phyloP scores from a whole-genome alignment of 257 asterid species.

The Lithospermum erythrorhizon region DNA sequence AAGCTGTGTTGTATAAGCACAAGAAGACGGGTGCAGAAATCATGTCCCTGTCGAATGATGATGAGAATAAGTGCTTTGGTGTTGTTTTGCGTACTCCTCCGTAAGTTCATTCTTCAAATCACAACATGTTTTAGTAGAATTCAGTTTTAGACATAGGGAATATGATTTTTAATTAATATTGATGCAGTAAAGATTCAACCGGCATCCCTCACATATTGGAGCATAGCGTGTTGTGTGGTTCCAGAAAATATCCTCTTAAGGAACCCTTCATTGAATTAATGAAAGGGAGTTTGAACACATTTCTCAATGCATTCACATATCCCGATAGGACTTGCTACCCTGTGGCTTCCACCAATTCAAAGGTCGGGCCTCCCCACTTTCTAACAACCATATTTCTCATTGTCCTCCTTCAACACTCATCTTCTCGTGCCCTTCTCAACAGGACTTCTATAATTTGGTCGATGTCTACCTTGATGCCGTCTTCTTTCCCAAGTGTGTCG shows the following conservation, averaged over 20 bases:
- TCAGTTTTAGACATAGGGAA: neutral
- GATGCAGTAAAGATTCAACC: conserved; percentile 87
- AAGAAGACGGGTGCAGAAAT: conserved; percentile 93
- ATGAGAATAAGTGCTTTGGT: conserved; percentile 94
- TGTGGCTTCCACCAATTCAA: conserved; percentile 90
- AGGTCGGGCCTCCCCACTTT: conserved; percentile 54
- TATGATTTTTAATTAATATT: conserved; percentile 4
- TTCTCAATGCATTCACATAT: conserved; percentile 93
- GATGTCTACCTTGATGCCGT: conserved; percentile 98
- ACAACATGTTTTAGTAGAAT: no score
- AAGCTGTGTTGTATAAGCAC: conserved; percentile 85
- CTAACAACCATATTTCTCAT: neutral
- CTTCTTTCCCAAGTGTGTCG: conserved; percentile 91
- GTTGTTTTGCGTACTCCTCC: conserved; percentile 94
- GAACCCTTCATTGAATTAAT: conserved; percentile 95
- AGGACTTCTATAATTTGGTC: conserved; percentile 99
- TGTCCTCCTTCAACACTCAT: neutral
- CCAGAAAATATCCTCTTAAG: conserved; percentile 92
- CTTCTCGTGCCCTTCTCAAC: conserved; percentile 12
- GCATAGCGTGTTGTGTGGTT: conserved; percentile 96
- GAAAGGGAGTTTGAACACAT: conserved; percentile 92
- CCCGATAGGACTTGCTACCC: conserved; percentile 99
- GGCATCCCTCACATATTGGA: conserved; percentile 98
- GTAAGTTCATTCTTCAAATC: no score
- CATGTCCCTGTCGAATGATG: conserved; percentile 89